Conservation (phyloP, 192 early-diverging fungal genomes). For the Obelidium mucronatum region DNA sequence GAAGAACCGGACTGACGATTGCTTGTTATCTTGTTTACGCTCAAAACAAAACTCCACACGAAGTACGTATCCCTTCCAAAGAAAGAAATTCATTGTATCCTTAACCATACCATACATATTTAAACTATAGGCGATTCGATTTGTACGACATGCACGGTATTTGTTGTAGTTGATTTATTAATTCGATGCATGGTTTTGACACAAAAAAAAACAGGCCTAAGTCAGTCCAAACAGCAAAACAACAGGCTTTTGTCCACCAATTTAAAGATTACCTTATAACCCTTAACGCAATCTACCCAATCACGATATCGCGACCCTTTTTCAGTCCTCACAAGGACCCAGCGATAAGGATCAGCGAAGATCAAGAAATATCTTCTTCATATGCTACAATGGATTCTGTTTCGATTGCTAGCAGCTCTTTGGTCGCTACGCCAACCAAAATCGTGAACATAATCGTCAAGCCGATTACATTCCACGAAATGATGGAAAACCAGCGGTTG, state of each 20-base stretch:
- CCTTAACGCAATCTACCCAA: constrained; percentile 43
- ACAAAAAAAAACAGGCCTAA: constrained; percentile 44
- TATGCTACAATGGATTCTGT: neutral
- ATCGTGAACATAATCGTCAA: neutral
- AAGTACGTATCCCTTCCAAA: constrained; percentile 45
- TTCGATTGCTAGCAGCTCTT: no score
- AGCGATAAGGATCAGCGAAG: neutral
- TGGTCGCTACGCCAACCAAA: no score
- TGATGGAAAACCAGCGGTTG: constrained; percentile 44
- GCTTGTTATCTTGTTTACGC: constrained; percentile 59
- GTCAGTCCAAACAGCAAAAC: constrained; percentile 56
- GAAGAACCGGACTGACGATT: constrained; percentile 57
- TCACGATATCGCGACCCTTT: constrained; percentile 19
- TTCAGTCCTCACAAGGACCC: neutral
- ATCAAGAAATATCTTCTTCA: constrained; percentile 8
- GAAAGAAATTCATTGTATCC: neutral
- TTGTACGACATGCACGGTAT: no score
- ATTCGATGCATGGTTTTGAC: no score
- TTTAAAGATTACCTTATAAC: constrained; percentile 46
- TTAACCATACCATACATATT: no score
- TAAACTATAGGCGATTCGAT: no score
- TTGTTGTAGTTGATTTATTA: no score
- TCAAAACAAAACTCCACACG: constrained; percentile 29
- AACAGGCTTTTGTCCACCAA: constrained; percentile 44
- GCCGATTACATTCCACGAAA: constrained; percentile 27